Evolutionary conservation across 2,329 filamentous ascomycete species (phyloP), one percentile per base, ranked within the genome.

Genomic region (Alternaria metachromatica): DNA sequence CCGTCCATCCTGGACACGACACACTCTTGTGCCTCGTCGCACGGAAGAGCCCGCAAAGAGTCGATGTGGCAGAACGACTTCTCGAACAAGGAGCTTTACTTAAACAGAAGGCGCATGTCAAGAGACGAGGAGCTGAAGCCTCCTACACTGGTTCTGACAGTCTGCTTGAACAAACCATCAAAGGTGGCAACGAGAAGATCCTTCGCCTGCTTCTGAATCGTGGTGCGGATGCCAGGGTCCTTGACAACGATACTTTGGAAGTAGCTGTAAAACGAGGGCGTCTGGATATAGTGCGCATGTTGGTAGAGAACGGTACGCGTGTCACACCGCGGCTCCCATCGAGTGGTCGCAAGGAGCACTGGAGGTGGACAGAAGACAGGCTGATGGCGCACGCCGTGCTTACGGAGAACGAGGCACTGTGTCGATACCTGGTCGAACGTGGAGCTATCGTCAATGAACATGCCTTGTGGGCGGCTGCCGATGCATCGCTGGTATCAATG

Each of bases 211-310:
- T 65, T 9, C 60, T 65, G 10, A 45, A 53, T 9, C 54, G 45
- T 13, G 60, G 55, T 18, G 44, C 63, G 6, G 33, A 60, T 49
- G 49, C 44, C 11, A 46, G 28, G 15, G 18, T 41, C n/a, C 37
- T 37, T 23, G 28, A 56, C 41, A 8, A 58, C 37, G 59, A 44
- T 46, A 11, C 41, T 12, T 26, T 65, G 18, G 37, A 26, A 48
- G 20, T 44, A n/a, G 55, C 54, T 21, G 55, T 51, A 21, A 45
- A 23, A 20, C 25, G 13, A 26, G 60, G 60, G 12, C 50, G 50
- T 23, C 23, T 63, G 23, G 61, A 64, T 25, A 66, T 64, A 50
- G 51, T 63, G 4, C 55, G 43, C 7, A 63, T 64, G 28, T 23
- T 66, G 28, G 41, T 58, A 6, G 56, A 64, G 21, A 21, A 58